Evolutionary conservation across 257 asterid species (phyloP).

Genomic region (Penstemon davidsonii): DNA sequence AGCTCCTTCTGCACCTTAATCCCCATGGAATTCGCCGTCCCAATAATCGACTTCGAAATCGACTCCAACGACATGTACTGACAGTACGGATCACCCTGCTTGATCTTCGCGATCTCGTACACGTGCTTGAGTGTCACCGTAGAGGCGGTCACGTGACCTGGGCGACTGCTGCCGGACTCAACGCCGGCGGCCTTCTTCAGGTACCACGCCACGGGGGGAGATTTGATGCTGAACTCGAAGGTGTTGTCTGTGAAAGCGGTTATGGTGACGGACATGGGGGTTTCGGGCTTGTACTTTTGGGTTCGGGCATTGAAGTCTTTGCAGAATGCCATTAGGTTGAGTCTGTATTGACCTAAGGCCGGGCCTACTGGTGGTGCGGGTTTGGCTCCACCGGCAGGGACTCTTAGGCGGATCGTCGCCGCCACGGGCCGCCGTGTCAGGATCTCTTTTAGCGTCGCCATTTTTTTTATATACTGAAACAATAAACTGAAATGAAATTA

Average conservation of each 20-base stretch:
- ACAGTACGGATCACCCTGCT: conserved; percentile 78
- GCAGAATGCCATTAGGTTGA: conserved; percentile 91
- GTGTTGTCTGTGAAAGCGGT: conserved; percentile 80
- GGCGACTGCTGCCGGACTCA: conserved; percentile 70
- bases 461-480: conserved; percentile 4
- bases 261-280: conserved; percentile 80
- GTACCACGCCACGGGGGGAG: conserved; percentile 87
- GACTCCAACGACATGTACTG: conserved; percentile 80
- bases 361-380: conserved; percentile 95
- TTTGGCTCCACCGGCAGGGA: conserved; percentile 83
- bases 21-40: conserved; percentile 87
- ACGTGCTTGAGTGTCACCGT: conserved; percentile 68
- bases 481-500: too few relatives aligned
- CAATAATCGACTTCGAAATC: conserved; percentile 73
- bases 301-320: conserved; percentile 87
- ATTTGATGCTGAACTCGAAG: conserved; percentile 73
- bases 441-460: conserved; percentile 82
- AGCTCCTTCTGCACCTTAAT: conserved; percentile 75
- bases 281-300: conserved; percentile 79
- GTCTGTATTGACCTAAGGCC: conserved; percentile 76
- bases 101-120: conserved; percentile 88
- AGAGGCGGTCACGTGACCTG: conserved; percentile 75
- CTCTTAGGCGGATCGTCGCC: conserved; percentile 86
- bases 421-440: conserved; percentile 82
- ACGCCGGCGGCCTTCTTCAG: conserved; percentile 87